A percentile compares a stretch with the other conserved stretches of the same genome.
Conservation (phyloP, 2,329 filamentous ascomycete species). For the Plectosphaerella plurivora region DNA sequence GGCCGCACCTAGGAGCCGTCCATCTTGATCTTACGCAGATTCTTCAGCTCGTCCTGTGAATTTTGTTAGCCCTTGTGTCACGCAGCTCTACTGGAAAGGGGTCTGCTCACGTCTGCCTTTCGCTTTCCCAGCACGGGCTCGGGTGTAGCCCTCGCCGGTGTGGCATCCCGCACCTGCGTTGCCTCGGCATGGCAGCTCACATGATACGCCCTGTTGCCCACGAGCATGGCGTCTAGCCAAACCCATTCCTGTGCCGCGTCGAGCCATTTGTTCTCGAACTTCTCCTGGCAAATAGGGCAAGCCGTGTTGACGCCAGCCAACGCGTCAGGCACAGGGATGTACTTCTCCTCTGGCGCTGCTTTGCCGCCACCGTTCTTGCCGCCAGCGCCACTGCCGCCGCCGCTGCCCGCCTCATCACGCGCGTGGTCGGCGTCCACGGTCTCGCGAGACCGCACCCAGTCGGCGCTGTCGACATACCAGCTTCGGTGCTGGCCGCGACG, state of each 20-base stretch:
- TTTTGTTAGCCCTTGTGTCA: conserved; percentile 13
- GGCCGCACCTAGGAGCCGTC: conserved; percentile 9
- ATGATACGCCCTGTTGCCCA: conserved; percentile 80
- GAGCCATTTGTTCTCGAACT: conserved; percentile 87
- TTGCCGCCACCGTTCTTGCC: conserved; percentile 21
- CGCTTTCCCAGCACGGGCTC: conserved; percentile 68
- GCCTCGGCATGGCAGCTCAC: conserved; percentile 85
- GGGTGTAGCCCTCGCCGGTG: conserved; percentile 48
- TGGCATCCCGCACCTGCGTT: conserved; percentile 56
- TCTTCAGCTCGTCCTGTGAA: conserved; percentile 25
- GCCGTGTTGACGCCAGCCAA: conserved; percentile 67
- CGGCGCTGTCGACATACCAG: conserved; percentile 79
- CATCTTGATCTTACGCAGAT: conserved; percentile 21
- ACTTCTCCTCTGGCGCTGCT: conserved; percentile 56
- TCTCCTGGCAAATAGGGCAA: conserved; percentile 93
- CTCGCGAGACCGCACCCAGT: conserved; percentile 87
- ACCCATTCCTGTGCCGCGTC: conserved; percentile 95
- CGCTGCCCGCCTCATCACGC: background rate
- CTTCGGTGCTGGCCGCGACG: conserved; percentile 85
- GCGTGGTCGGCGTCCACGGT: conserved; percentile 61
- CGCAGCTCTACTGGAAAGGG: background rate
- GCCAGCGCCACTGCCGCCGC: conserved; percentile 14
- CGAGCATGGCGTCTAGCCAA: conserved; percentile 81
- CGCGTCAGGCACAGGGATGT: conserved; percentile 80
- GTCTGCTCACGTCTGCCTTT: conserved; percentile 61